Conservation (phyloP, 768 basidiomycete genomes). For the Hydnum rufescens region DNA sequence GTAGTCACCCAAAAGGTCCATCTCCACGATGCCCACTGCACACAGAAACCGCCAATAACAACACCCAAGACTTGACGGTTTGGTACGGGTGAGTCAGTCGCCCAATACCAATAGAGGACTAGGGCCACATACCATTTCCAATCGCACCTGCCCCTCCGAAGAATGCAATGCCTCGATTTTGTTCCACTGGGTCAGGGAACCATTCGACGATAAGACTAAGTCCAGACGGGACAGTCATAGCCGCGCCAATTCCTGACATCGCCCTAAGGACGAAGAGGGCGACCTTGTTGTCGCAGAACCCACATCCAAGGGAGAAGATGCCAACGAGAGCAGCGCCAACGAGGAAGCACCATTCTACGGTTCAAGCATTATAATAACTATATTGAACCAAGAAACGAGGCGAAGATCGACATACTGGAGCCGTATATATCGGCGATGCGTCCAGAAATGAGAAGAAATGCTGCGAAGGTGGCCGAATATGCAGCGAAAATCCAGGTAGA, state of each 20-base stretch:
- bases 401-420: neutral
- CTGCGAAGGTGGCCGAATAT: constrained; percentile 1
- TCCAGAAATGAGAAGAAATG: constrained; percentile 1
- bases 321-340: constrained; percentile 25
- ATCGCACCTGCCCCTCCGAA: constrained; percentile 29
- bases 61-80: constrained; percentile 26
- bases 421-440: constrained; percentile 1
- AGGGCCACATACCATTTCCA: too few relatives aligned
- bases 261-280: constrained; percentile 31
- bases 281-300: constrained; percentile 29
- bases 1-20: constrained; percentile 34
- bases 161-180: constrained; percentile 28
- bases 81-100: too few relatives aligned
- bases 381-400: too few relatives aligned
- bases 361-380: too few relatives aligned
- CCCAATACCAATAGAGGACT: too few relatives aligned
- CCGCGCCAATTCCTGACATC: constrained; percentile 21
- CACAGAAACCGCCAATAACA: constrained; percentile 28
- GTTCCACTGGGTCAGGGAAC: constrained; percentile 28
- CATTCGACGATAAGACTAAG: constrained; percentile 29
- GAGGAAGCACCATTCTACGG: constrained; percentile 21
- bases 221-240: constrained; percentile 32
- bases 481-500: constrained; percentile 1
- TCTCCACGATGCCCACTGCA: constrained; percentile 23
- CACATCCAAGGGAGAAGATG: constrained; percentile 25